These are phyloP conservation scores for Trypanosoma mega DNA, from an alignment of 208 protist species.

Conservation along the genomic window DNA sequence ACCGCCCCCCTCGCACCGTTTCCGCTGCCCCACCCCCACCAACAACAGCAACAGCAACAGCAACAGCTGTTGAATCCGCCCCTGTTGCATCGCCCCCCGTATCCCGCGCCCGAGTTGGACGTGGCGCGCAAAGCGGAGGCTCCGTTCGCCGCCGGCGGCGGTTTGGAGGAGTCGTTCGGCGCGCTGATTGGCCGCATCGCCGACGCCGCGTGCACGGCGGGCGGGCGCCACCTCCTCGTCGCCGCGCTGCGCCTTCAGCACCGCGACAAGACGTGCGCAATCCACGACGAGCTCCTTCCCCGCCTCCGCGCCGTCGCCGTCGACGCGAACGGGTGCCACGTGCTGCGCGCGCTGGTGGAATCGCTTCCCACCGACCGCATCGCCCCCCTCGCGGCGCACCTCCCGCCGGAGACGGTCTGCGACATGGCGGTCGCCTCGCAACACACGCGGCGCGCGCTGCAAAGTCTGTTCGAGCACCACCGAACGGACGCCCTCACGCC, in stretches of 20 bases:
- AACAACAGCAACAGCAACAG: too few relatives aligned
- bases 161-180: conserved; percentile 44
- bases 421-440: conserved; percentile 51
- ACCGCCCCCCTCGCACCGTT: conserved; percentile 4
- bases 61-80: too few relatives aligned
- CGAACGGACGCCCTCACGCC: conserved; percentile 40
- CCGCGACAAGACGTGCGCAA: conserved; percentile 47
- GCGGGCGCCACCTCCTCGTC: conserved; percentile 56
- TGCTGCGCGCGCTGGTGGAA: conserved; percentile 71
- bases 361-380: conserved; percentile 46
- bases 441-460: conserved; percentile 72
- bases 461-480: conserved; percentile 77
- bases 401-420: conserved; percentile 37
- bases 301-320: conserved; percentile 57
- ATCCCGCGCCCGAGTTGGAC: too few relatives aligned
- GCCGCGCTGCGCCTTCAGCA: conserved; percentile 60
- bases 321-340: conserved; percentile 71
- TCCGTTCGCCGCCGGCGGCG: background rate
- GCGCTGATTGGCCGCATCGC: conserved; percentile 45
- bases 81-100: too few relatives aligned
- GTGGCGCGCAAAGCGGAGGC: conserved; percentile 2
- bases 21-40: too few relatives aligned
- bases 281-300: conserved; percentile 61
- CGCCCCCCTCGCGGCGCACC: conserved; percentile 40
- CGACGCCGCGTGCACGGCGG: conserved; percentile 41